Evolutionary conservation across 2,329 filamentous ascomycete genomes (phyloP).

Genomic region (Pseudovirgaria hyperparasitica): DNA sequence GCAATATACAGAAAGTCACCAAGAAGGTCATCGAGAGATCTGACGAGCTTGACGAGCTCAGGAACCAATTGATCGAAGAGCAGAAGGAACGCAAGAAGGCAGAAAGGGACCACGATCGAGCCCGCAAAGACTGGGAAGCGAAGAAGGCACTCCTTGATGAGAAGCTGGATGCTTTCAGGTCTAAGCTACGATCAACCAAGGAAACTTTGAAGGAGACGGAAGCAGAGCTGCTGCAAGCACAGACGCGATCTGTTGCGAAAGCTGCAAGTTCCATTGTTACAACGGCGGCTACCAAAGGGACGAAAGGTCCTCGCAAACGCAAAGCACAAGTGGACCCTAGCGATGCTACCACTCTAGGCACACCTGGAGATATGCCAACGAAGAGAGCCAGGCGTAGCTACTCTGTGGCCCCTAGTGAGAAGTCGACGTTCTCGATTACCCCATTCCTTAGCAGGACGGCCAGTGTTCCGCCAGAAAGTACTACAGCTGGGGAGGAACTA

Average conservation of each 20-base stretch:
- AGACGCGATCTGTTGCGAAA: constrained; percentile 26
- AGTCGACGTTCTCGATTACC: constrained; percentile 87
- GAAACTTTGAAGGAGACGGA: constrained; percentile 59
- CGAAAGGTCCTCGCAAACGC: constrained; percentile 29
- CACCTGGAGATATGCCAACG: constrained; percentile 33
- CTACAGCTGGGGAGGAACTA: constrained; percentile 23
- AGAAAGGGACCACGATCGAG: constrained; percentile 42
- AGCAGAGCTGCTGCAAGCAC: constrained; percentile 32
- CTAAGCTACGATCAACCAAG: constrained; percentile 57
- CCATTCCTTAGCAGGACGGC: constrained; percentile 75
- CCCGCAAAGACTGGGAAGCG: constrained; percentile 46
- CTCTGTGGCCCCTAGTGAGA: constrained; percentile 55
- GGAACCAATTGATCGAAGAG: constrained; percentile 37
- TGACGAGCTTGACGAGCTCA: constrained; percentile 33
- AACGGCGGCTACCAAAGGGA: constrained; percentile 11
- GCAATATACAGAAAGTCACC: constrained; percentile 17
- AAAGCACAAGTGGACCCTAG: constrained; percentile 29
- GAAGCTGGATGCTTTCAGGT: constrained; percentile 55
- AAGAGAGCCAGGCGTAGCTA: constrained; percentile 37
- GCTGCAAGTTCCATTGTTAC: constrained; percentile 17
- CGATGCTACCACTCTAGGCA: constrained; percentile 35
- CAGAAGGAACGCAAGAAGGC: constrained; percentile 38
- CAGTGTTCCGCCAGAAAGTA: constrained; percentile 37
- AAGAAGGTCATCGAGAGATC: constrained; percentile 30
- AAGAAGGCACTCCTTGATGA: constrained; percentile 55